Conservation (phyloP, 2,329 filamentous ascomycete species). For the Venturia pyrina region DNA sequence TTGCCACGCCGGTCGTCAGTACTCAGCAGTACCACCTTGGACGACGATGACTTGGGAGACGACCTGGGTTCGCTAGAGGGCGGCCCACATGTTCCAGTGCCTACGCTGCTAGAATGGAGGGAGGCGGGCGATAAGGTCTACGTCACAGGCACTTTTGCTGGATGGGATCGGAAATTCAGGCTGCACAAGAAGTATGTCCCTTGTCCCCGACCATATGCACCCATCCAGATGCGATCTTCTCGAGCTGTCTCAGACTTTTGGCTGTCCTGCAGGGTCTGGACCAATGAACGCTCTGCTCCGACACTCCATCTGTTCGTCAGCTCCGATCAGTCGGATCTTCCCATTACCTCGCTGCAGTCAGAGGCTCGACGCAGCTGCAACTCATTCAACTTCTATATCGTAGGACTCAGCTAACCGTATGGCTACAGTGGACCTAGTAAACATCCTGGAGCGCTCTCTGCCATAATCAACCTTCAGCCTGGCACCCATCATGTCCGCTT, state of each 20-base stretch:
- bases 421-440: slow-evolving; percentile 28
- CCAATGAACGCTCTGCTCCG: slow-evolving; percentile 3
- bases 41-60: slow-evolving; percentile 58
- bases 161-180: slow-evolving; percentile 91
- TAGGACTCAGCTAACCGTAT: neutral
- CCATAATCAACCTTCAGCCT: slow-evolving; percentile 72
- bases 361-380: neutral
- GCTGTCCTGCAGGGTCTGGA: neutral
- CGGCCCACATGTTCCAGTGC: slow-evolving; percentile 63
- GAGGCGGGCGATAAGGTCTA: slow-evolving; percentile 81
- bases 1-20: slow-evolving; percentile 47
- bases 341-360: neutral
- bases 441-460: slow-evolving; percentile 54
- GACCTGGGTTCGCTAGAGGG: slow-evolving; percentile 48
- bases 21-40: slow-evolving; percentile 49
- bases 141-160: slow-evolving; percentile 93
- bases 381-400: neutral
- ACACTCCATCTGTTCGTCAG: neutral
- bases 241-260: slow-evolving; percentile 9
- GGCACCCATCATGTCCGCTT: slow-evolving; percentile 97
- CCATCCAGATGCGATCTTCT: slow-evolving; percentile 14
- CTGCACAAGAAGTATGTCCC: slow-evolving; percentile 70
- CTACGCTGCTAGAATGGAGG: slow-evolving; percentile 78
- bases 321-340: neutral
- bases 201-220: neutral